Evolutionary conservation across 73 alveolate species (phyloP).

Genomic region (Breviolum minutum): DNA sequence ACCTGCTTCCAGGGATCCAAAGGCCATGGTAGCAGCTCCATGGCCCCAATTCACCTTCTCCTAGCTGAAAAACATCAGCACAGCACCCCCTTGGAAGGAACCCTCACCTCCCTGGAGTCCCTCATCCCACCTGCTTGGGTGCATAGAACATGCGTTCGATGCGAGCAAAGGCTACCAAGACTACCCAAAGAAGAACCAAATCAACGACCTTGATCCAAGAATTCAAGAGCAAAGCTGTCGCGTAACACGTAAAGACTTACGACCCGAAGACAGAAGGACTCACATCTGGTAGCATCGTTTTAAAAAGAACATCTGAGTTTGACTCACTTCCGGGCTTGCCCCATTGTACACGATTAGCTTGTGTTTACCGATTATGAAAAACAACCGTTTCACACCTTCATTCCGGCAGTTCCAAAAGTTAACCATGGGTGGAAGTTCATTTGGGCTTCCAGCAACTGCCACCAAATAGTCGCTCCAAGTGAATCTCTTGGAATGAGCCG

Average conservation of each 20-base stretch:
- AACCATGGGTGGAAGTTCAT: too few species aligned
- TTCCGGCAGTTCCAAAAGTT: too few species aligned
- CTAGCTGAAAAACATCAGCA: neutral
- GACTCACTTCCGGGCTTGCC: neutral
- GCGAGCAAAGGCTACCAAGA: conserved; percentile 8
- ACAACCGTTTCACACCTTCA: too few species aligned
- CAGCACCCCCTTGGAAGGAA: too few species aligned
- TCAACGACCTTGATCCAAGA: neutral
- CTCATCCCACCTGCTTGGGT: conserved; percentile 3
- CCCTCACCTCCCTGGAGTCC: too few species aligned
- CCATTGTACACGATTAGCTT: neutral
- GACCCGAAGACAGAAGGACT: too few species aligned
- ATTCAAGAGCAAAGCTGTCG: too few species aligned
- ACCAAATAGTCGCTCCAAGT: conserved; percentile 7
- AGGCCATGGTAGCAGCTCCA: conserved; percentile 39
- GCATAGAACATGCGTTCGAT: conserved; percentile 33
- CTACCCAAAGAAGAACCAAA: conserved; percentile 40
- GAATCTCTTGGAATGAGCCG: neutral
- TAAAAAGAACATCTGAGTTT: neutral
- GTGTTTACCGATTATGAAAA: too few species aligned
- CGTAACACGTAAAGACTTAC: too few species aligned
- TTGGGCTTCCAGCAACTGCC: neutral
- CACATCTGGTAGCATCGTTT: too few species aligned
- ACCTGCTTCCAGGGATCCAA: neutral
- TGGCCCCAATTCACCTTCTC: conserved; percentile 64